Base-by-base conservation (phyloP, 257 asterid species). In the Asclepias syriaca region DNA sequence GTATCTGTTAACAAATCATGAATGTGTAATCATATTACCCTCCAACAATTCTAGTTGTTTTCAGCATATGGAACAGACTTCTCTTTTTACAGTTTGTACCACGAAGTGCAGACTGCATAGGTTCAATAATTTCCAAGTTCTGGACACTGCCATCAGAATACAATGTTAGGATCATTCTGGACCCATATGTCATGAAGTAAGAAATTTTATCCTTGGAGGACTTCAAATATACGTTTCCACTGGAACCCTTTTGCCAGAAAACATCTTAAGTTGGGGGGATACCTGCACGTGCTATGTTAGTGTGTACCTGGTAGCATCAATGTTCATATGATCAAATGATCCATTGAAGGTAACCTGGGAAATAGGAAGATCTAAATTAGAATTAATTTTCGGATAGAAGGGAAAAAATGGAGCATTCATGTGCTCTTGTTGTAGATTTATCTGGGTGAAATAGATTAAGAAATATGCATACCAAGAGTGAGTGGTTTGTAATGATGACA, bases 251-350 rank as follows among this genome's bases (percentile, higher is more conserved):
- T 18, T 19, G 67, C 32, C 45, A 37, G 53, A 56, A 29, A 74
- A 22, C 45, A 55, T 63, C 64, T 32, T n/a, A 39, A 11, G 5
- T 70, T 51, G 51, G 22, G 46, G 22, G 46, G 68, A 49, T 43
- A 14, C 16, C 12, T 21, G 21, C 29, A 77, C 68, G 78, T 81
- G 74, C 59, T 49, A 5, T 54, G 59, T 54, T 19, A 6, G 59
- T 54, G 9, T 19, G 67, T 82, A 94, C 98, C 98, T 94, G 48
- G 99, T 88, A 73, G 97, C 89, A 65, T 94, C 99, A 79, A 94
- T 91, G 78, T 88, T 94, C 97, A 94, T 85, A 89, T 94, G 99
- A 79, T 91, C 99, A 75, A 91, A 94, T 73, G 97, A 91, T 86
- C 99, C 99, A 73, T 94, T 94, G 68, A 94, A 94, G 49, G 97